A percentile compares a stretch with the other conserved stretches of the same genome.
These are phyloP conservation scores for Dillenia suffruticosa DNA, from an alignment of 164 flowering plant genomes.

Conservation along the genomic window DNA sequence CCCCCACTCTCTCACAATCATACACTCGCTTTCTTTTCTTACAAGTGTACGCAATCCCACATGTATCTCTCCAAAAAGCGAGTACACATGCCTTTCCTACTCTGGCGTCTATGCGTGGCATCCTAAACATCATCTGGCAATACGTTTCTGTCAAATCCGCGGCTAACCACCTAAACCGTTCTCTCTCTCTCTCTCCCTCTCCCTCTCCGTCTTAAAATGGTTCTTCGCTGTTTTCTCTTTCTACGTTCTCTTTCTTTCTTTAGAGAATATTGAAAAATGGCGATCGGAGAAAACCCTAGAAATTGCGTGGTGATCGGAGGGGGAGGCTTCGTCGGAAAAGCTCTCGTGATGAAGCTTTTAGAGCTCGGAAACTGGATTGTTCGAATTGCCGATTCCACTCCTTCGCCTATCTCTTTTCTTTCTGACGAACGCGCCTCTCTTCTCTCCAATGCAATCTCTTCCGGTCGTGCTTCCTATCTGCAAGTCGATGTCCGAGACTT, in stretches of 20 bases:
- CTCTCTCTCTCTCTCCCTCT: no score
- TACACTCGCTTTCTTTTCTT: no score
- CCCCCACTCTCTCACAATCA: no score
- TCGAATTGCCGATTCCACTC: slow-evolving; percentile 69
- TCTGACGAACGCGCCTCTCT: slow-evolving; percentile 30
- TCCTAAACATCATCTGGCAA: no score
- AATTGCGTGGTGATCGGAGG: slow-evolving; percentile 89
- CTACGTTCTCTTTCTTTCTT: neutral
- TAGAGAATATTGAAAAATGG: slow-evolving; percentile 13
- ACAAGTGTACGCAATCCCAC: no score
- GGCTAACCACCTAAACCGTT: no score
- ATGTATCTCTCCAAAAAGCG: no score
- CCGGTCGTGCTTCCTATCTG: slow-evolving; percentile 59
- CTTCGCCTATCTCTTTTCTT: slow-evolving; percentile 28
- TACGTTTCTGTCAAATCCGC: no score
- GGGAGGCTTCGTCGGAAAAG: slow-evolving; percentile 54
- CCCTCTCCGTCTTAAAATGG: no score
- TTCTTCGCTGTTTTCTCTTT: neutral
- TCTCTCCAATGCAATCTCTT: slow-evolving; percentile 49
- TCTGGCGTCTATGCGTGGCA: no score
- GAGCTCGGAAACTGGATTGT: slow-evolving; percentile 64
- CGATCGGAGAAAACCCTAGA: slow-evolving; percentile 24
- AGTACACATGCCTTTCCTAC: no score
- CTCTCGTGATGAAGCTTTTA: slow-evolving; percentile 56
- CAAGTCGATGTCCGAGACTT: slow-evolving; percentile 56